Percentiles rank a stretch among this genome's conserved stretches.
Evolutionary conservation across 2,329 filamentous ascomycete genomes (phyloP).

Genomic region (Acarospora socialis): DNA sequence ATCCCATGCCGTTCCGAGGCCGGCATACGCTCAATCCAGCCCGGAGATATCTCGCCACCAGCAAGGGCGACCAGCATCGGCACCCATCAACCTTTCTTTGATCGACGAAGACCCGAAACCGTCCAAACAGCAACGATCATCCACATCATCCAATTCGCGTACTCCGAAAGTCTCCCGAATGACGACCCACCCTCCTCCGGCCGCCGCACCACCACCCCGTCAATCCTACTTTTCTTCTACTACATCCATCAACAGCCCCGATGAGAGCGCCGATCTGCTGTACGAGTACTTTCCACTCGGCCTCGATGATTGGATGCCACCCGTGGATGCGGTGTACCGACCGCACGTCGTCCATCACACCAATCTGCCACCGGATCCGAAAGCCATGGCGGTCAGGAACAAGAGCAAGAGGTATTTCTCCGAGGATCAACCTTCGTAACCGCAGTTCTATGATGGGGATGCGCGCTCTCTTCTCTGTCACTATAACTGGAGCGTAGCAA

Average conservation of each 20-base stretch:
- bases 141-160: conserved; percentile 1
- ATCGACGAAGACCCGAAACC: conserved; percentile 40
- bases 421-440: conserved; percentile 22
- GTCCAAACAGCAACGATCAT: conserved; percentile 15
- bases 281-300: conserved; percentile 93
- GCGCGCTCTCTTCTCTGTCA: no score
- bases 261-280: conserved; percentile 64
- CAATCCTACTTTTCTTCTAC: conserved; percentile 1
- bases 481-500: no score
- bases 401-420: conserved; percentile 37
- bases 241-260: no score
- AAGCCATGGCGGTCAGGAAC: conserved; percentile 23
- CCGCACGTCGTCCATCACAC: conserved; percentile 87
- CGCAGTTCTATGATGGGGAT: no score
- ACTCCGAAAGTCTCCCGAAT: no score
- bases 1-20: conserved; percentile 12
- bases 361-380: conserved; percentile 33
- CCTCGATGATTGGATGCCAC: conserved; percentile 81
- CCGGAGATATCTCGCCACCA: conserved; percentile 34
- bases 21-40: conserved; percentile 37
- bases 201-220: conserved; percentile 4
- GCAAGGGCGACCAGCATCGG: conserved; percentile 26
- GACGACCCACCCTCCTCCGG: conserved; percentile 1
- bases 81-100: conserved; percentile 41
- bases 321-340: conserved; percentile 77